These are phyloP conservation scores for Mikania micrantha DNA, from an alignment of 129 eudicot genomes.

Conservation along the genomic window DNA sequence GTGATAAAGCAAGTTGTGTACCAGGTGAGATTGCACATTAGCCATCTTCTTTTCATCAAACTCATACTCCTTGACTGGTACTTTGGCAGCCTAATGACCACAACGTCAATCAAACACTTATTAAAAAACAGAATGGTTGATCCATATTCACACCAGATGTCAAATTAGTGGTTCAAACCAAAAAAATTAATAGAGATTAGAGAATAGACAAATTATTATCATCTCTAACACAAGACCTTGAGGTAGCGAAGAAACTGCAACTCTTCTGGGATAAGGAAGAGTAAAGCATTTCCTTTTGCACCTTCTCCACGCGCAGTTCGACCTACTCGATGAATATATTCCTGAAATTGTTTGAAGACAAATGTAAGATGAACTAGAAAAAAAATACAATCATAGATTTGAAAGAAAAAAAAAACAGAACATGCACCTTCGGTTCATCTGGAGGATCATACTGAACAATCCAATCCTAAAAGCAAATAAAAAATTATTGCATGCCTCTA, in stretches of 20 bases:
- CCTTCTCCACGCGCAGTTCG: slow-evolving; percentile 99
- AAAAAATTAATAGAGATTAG: not conserved
- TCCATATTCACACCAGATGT: not conserved
- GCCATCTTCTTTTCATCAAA: slow-evolving; percentile 59
- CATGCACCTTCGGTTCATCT: slow-evolving; percentile 79
- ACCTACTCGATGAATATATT: slow-evolving; percentile 94
- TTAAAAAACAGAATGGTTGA: not conserved
- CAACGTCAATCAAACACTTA: not conserved
- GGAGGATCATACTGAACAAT: slow-evolving; percentile 98
- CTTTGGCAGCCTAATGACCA: slow-evolving; percentile 61
- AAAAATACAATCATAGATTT: not conserved
- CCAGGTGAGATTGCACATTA: slow-evolving; percentile 84
- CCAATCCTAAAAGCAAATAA: slow-evolving; percentile 68
- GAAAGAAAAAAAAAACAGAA: too few relatives aligned
- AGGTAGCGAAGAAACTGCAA: slow-evolving; percentile 64
- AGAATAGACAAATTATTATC: not conserved
- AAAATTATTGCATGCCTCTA: not conserved
- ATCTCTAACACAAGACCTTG: slow-evolving; percentile 43
- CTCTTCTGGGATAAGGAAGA: slow-evolving; percentile 85
- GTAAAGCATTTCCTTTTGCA: slow-evolving; percentile 77
- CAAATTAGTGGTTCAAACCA: not conserved
- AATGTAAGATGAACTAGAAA: slow-evolving; percentile 1
- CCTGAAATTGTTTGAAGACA: slow-evolving; percentile 35
- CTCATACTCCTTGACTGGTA: slow-evolving; percentile 83
- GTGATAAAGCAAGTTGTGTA: slow-evolving; percentile 16